These are phyloP conservation scores for Monosporascus sp. DNA, from an alignment of 2,329 filamentous ascomycete species.

Conservation along the genomic window DNA sequence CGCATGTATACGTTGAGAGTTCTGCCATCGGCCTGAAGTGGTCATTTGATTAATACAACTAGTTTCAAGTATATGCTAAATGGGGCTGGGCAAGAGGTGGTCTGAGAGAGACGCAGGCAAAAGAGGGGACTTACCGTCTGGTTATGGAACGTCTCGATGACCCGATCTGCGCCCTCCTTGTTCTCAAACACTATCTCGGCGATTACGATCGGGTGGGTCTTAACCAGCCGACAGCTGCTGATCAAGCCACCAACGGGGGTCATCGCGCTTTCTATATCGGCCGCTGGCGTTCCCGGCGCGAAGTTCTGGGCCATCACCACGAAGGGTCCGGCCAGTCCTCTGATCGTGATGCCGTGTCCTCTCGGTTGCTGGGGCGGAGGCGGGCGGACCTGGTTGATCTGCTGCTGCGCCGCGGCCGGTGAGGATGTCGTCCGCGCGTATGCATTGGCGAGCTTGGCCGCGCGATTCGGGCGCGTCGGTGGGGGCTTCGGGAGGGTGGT, in stretches of 20 bases:
- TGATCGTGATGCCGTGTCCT: conserved; percentile 57
- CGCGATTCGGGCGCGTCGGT: conserved; percentile 26
- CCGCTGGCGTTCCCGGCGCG: conserved; percentile 72
- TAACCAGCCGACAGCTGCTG: conserved; percentile 60
- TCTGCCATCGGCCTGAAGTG: conserved; percentile 62
- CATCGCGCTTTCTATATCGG: conserved; percentile 79
- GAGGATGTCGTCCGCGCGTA: conserved; percentile 35
- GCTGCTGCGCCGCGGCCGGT: conserved; percentile 22
- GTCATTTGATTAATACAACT: background rate
- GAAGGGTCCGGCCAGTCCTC: conserved; percentile 67
- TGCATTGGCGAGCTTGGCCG: conserved; percentile 39
- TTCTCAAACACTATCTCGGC: conserved; percentile 72
- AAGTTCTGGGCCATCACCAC: conserved; percentile 76
- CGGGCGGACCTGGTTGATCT: conserved; percentile 28
- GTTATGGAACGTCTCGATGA: conserved; percentile 72
- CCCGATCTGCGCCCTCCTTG: conserved; percentile 65
- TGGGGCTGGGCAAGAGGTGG: background rate
- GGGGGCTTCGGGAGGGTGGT: conserved; percentile 19
- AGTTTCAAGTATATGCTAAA: too few relatives aligned
- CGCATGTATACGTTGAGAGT: conserved; percentile 70
- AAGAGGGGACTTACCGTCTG: conserved; percentile 55
- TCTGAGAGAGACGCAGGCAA: background rate
- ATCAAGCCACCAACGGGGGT: conserved; percentile 66
- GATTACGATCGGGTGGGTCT: conserved; percentile 65
- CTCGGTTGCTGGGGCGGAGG: conserved; percentile 13